Evolutionary conservation across 2,329 filamentous ascomycete genomes (phyloP).

Genomic region (Fusarium oxysporum): DNA sequence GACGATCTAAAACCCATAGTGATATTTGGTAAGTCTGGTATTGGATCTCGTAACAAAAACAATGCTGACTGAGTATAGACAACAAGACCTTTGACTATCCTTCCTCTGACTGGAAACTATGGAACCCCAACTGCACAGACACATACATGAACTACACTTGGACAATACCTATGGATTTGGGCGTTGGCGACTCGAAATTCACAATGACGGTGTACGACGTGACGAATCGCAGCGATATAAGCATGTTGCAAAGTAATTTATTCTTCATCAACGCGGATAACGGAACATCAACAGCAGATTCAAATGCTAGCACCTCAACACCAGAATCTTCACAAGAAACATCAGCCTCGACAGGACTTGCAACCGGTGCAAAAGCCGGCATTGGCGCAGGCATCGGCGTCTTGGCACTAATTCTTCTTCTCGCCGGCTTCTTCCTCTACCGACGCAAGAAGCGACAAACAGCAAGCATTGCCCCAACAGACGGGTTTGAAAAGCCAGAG

Average conservation of each 20-base stretch:
- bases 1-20: background rate
- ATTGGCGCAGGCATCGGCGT: background rate
- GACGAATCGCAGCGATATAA: background rate
- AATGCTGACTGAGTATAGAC: background rate
- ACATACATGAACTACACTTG: background rate
- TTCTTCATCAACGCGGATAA: background rate
- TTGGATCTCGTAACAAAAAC: too few species aligned
- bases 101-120: background rate
- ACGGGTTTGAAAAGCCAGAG: background rate
- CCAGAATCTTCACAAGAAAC: background rate
- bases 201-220: background rate
- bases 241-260: background rate
- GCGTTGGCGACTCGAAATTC: background rate
- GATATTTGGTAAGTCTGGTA: background rate
- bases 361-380: background rate
- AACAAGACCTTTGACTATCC: constrained; percentile 5
- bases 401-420: background rate
- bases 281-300: background rate
- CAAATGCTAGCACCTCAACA: background rate
- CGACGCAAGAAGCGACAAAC: background rate
- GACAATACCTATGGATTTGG: background rate
- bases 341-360: background rate
- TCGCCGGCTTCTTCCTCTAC: background rate
- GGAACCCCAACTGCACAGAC: background rate
- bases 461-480: background rate